Conservation (phyloP, 345 rosid species). For the Gossypium thurberi region DNA sequence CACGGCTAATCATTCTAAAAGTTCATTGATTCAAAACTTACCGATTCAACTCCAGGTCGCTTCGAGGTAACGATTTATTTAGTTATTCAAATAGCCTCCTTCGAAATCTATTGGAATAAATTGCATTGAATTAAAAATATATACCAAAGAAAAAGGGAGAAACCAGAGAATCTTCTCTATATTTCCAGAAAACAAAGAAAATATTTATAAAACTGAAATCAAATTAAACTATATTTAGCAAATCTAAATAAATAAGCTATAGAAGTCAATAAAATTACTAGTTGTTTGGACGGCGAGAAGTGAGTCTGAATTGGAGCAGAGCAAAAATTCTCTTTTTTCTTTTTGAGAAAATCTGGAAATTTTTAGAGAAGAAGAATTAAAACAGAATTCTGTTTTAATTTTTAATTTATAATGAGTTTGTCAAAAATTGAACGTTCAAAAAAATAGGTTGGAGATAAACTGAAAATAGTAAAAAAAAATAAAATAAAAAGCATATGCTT, state of each 20-base stretch:
- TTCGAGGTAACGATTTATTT: neutral
- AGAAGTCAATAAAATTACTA: neutral
- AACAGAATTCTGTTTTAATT: neutral
- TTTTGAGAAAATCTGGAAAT: neutral
- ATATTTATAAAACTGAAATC: neutral
- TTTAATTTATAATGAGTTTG: neutral
- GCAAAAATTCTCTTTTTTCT: neutral
- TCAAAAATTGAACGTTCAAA: neutral
- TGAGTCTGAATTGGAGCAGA: neutral
- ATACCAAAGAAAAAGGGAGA: neutral
- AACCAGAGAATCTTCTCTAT: neutral
- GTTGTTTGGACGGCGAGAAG: constrained; percentile 1
- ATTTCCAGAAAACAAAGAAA: neutral
- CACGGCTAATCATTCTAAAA: neutral
- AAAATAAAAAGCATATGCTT: neutral
- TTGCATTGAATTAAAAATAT: neutral
- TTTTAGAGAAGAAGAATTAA: neutral
- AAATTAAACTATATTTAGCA: neutral
- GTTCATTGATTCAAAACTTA: neutral
- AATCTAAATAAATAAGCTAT: neutral
- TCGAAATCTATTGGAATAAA: neutral
- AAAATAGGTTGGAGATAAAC: neutral
- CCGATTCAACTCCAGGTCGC: neutral
- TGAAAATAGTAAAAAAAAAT: neutral
- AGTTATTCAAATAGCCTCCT: neutral